phyloP scores from a whole-genome alignment of 2,329 filamentous ascomycete genomes.

The Diatrype stigma region DNA sequence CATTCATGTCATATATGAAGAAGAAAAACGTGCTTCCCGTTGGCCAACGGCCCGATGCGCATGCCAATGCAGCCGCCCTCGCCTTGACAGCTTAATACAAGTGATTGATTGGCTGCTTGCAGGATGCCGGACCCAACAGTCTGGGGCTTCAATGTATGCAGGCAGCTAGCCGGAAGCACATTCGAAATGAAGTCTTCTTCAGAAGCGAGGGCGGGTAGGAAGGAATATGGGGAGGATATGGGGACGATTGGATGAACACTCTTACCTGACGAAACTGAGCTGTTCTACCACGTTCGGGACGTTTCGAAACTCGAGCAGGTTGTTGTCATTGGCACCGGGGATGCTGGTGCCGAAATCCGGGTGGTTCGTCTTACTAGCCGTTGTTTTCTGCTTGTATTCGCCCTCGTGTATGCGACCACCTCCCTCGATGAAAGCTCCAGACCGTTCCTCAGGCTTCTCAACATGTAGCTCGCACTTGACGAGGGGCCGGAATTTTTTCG shows the following conservation, averaged over 20 bases:
- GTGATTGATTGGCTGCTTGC: constrained; percentile 13
- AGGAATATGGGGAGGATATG: constrained; percentile 3
- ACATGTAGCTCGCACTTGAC: constrained; percentile 80
- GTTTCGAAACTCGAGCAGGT: constrained; percentile 54
- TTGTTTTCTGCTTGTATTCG: constrained; percentile 57
- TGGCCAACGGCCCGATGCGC: constrained; percentile 22
- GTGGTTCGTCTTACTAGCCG: constrained; percentile 52
- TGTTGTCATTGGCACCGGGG: constrained; percentile 27
- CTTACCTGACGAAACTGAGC: constrained; percentile 70
- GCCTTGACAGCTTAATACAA: constrained; percentile 12
- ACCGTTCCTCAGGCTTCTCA: constrained; percentile 50
- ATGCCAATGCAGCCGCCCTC: constrained; percentile 19
- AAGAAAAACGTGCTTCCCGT: constrained; percentile 7
- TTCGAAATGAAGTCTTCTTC: constrained; percentile 3
- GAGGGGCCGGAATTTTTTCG: constrained; percentile 62
- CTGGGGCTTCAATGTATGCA: constrained; percentile 16
- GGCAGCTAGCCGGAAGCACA: constrained; percentile 10
- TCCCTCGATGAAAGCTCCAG: constrained; percentile 28
- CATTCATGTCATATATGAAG: constrained; percentile 8
- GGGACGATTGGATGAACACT: constrained; percentile 6
- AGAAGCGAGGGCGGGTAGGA: constrained; percentile 3
- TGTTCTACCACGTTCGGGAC: constrained; percentile 60
- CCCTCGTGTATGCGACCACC: constrained; percentile 49
- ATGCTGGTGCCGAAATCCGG: constrained; percentile 55
- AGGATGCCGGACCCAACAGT: constrained; percentile 10